Conservation (phyloP, 352 stramenopile genomes). For the Phytophthora crassamura region DNA sequence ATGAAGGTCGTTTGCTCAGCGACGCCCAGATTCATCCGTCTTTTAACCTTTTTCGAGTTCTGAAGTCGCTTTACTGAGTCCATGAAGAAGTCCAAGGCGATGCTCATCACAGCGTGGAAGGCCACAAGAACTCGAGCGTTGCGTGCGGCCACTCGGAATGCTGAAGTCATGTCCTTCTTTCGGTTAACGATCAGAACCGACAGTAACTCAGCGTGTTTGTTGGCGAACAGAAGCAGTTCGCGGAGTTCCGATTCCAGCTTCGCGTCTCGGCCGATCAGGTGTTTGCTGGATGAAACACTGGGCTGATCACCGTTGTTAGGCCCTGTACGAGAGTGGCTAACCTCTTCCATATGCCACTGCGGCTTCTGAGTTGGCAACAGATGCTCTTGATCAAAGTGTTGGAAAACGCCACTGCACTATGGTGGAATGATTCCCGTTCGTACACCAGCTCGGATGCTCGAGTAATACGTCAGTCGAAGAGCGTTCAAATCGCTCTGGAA, state of each 20-base stretch:
- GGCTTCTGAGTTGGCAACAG: slow-evolving; percentile 22
- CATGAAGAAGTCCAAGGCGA: slow-evolving; percentile 50
- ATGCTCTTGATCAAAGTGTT: slow-evolving; percentile 46
- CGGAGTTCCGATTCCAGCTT: slow-evolving; percentile 34
- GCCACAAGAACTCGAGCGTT: slow-evolving; percentile 42
- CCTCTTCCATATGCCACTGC: slow-evolving; percentile 16
- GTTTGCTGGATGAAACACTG: slow-evolving; percentile 13
- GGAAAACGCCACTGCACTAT: slow-evolving; percentile 41
- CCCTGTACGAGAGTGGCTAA: slow-evolving; percentile 2
- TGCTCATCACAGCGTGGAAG: slow-evolving; percentile 43
- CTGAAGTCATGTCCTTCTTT: slow-evolving; percentile 44
- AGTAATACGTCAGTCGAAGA: slow-evolving; percentile 48
- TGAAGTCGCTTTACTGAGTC: slow-evolving; percentile 27
- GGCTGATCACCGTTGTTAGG: slow-evolving; percentile 10
- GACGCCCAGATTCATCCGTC: background rate
- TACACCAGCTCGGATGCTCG: slow-evolving; percentile 42
- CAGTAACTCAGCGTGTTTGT: slow-evolving; percentile 37
- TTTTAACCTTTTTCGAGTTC: background rate
- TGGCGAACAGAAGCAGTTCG: slow-evolving; percentile 36
- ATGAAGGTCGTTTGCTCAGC: slow-evolving; percentile 11
- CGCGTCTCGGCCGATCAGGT: slow-evolving; percentile 15
- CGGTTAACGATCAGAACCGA: slow-evolving; percentile 45
- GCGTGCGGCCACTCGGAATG: slow-evolving; percentile 36
- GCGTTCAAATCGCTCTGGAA: slow-evolving; percentile 51
- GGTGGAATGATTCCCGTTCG: slow-evolving; percentile 51